Base-by-base conservation (phyloP, 1,284 basidiomycete species). In the Grifola frondosa region DNA sequence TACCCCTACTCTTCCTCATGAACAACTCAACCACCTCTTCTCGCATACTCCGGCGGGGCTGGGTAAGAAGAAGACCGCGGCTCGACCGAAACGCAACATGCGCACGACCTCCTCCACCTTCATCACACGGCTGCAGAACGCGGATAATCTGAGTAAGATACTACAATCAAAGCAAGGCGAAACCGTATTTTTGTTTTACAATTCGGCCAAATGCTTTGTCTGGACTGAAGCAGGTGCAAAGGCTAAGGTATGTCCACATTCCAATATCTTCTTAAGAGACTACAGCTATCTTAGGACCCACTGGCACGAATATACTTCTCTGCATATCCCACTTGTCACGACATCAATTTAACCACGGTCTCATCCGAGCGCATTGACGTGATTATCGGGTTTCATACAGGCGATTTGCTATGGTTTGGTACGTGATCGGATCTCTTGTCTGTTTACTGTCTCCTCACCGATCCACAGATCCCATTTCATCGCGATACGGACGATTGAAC, bases 401-500 rank as follows among this genome's bases (percentile, higher is more conserved):
- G 96, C 12, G 96, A 99, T 65, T 72, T 99, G 19, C 69, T 99
- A 38, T 97, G 94, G 91, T 75, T 97, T 48, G 90, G 89, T 87
- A 55, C 50, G 73, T 65, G 10, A 19, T 20, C 15, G 30, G 19
- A 30, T 21, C 19, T 4, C 24, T 19, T 17, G 35, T 11, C 30
- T 15, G 43, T 41, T 37, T 39, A 38, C 36, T 28, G 29, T 13
- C 26, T 31, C 26, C 44, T 16, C 42, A 40, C 26, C 37, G 35
- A 37, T 26, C 40, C n/a, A 25, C 61, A 84, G 92, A 95, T 62
- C 89, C 91, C 36, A 85, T 92, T 58, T 80, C 78, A 36, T 88
- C 80, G 29, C 84, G 89, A 31, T 98, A 97, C 60, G 81, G 80
- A 7, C 88, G 95, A 20, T 73, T 97, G 41, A 98, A 98, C 71